Evolutionary conservation across 306 rosid species (phyloP), one percentile per base, ranked within the genome.

Genomic region (Acacia acuminata): DNA sequence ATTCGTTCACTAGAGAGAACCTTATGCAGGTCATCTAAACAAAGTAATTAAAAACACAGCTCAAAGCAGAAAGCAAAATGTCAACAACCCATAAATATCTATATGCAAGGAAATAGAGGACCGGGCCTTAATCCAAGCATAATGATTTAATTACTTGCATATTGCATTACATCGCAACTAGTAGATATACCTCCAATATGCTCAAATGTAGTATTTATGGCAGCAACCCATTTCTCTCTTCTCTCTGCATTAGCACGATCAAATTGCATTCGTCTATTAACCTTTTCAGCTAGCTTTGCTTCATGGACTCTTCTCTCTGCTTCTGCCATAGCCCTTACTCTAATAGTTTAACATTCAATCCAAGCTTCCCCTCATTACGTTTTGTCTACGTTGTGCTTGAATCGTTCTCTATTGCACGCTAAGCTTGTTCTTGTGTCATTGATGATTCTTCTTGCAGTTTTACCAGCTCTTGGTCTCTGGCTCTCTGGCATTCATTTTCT

Each of bases 371-470:
- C 36, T 34, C 36, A 2, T 34, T 34, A 4, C 3, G 5, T 34
- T 34, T 4, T n/a, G 5, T 34, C 36, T 34, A 3, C 5, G 36
- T 34, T 34, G 36, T 96, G 93, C 96, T 86, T 93, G 99, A 84
- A 96, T 93, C 79, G 91, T 94, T 98, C 82, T 93, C 98, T 19
- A 90, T 93, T 38, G 97, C 96, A 38, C 97, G 93, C 4, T 94
- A 91, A 77, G 94, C 92, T 83, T 96, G 94, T 88, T 96, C 97
- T 79, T 87, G 97, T 84, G 96, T 84, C 81, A 91, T 90, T 20
- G 99, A 90, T 64, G 98, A 96, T 19, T 91, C 94, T 84, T 96
- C 99, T 90, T 96, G 99, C 87, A 92, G 42, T 85, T 91, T 92
- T 38, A 96, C 99, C n/a, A 27, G 30, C 30, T 27, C 30, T 27